Conservation (phyloP, 805 yeast genomes). For the Naumovozyma castellii region DNA sequence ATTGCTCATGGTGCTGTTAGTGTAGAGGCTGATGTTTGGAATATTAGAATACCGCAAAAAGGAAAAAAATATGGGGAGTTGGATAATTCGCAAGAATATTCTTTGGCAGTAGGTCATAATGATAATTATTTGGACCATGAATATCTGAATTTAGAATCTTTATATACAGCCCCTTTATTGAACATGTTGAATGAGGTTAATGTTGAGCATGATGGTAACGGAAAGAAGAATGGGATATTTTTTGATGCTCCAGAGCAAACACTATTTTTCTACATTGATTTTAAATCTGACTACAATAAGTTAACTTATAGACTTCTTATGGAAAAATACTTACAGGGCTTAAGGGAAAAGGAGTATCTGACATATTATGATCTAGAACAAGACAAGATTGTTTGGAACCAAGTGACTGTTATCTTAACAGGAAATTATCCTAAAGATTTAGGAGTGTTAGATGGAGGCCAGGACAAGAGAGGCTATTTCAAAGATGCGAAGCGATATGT, state of each 20-base stretch:
- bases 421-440: constrained; percentile 46
- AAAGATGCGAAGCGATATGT: constrained; percentile 25
- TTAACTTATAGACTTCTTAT: constrained; percentile 39
- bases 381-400: constrained; percentile 36
- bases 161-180: constrained; percentile 48
- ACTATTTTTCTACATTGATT: constrained; percentile 53
- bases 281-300: constrained; percentile 41
- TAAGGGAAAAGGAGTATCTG: constrained; percentile 41
- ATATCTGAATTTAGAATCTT: constrained; percentile 36
- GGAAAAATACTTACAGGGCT: constrained; percentile 35
- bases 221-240: constrained; percentile 33
- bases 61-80: constrained; percentile 27
- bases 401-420: constrained; percentile 54
- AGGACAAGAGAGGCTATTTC: constrained; percentile 11
- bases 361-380: constrained; percentile 37
- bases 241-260: constrained; percentile 40
- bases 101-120: constrained; percentile 57
- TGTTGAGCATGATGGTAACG: constrained; percentile 7
- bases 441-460: constrained; percentile 6
- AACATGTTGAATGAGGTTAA: constrained; percentile 43
- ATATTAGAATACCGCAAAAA: constrained; percentile 7
- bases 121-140: constrained; percentile 35
- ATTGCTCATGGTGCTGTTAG: constrained; percentile 42
- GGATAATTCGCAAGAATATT: constrained; percentile 27
- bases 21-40: constrained; percentile 63